These are phyloP conservation scores for Wickerhamomyces queroliae DNA, from an alignment of 805 yeast genomes.

Conservation along the genomic window DNA sequence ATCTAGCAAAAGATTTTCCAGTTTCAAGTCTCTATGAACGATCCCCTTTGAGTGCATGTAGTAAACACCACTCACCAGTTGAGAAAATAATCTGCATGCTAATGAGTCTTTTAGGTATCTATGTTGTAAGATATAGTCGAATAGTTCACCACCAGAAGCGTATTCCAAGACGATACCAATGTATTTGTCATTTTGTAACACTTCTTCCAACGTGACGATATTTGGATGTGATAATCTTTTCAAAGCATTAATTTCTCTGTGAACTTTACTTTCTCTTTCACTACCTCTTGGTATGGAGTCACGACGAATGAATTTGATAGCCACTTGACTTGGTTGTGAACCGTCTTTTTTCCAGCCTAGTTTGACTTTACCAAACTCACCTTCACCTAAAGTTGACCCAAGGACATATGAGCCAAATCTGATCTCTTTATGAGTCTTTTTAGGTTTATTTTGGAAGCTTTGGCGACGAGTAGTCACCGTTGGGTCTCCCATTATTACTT, in stretches of 20 bases:
- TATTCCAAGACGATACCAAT: conserved; percentile 95
- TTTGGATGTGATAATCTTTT: conserved; percentile 88
- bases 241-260: conserved; percentile 88
- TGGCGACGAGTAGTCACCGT: conserved; percentile 18
- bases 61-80: conserved; percentile 87
- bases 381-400: conserved; percentile 95
- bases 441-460: conserved; percentile 21
- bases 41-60: conserved; percentile 69
- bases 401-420: conserved; percentile 86
- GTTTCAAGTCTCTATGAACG: conserved; percentile 69
- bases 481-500: conserved; percentile 4
- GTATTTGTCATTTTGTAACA: conserved; percentile 87
- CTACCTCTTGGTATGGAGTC: conserved; percentile 84
- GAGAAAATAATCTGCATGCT: conserved; percentile 88
- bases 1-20: conserved; percentile 60
- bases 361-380: conserved; percentile 97
- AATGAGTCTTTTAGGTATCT: conserved; percentile 80
- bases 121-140: conserved; percentile 84
- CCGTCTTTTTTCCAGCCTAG: conserved; percentile 93
- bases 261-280: conserved; percentile 82
- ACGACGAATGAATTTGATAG: conserved; percentile 85
- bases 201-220: conserved; percentile 87
- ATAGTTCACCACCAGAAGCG: conserved; percentile 96
- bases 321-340: conserved; percentile 66
- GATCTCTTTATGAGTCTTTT: conserved; percentile 52